Evolutionary conservation across 768 basidiomycete genomes (phyloP), one percentile per base, ranked within the genome.

Genomic region (Termitomyces sp.): DNA sequence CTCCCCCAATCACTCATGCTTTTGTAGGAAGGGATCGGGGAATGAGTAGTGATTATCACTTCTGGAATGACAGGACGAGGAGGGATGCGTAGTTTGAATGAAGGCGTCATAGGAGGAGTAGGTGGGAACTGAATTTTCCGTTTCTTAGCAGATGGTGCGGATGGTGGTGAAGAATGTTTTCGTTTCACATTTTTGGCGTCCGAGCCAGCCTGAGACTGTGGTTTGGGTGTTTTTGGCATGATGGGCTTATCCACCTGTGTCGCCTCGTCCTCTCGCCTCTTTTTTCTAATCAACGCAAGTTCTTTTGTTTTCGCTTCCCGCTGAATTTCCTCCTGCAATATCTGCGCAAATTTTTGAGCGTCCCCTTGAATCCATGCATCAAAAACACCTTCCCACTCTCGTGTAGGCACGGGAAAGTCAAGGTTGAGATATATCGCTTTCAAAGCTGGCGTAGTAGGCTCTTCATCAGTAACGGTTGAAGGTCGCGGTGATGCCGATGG

Each of bases 331-430:
- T 74, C 74, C 57, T 74, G 76, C 57, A 91, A 66, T 56, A 83
- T 66, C 38, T 71, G 70, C 5, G 90, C 88, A 69, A 95, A 94
- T 15, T 65, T 66, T 67, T 97, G 94, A 2, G 89, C 86, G 64
- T 96, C 93, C 1, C 93, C 92, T 62, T 93, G 83, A 53, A 93
- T 69, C 90, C 92, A 96, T 38, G 82, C 80, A 69, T 97, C 93
- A 61, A 97, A 95, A 3, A 95, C 86, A 8, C 84, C 88, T 58
- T 90, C 88, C 92, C 91, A 95, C 59, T 93, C 91, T 52, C 87
- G 77, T 8, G 84, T 84, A 3, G 91, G 91, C 9, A 85, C 82
- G 1, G 91, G 91, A 66, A 92, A 92, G 58, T 95, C 92, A 38
- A 89, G 71, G 68, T 96, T 96, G 54, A 96, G 76, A 68, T 90